Evolutionary conservation across 352 stramenopile genomes (phyloP), one percentile per base, ranked within the genome.

Genomic region (Plasmopara muralis): DNA sequence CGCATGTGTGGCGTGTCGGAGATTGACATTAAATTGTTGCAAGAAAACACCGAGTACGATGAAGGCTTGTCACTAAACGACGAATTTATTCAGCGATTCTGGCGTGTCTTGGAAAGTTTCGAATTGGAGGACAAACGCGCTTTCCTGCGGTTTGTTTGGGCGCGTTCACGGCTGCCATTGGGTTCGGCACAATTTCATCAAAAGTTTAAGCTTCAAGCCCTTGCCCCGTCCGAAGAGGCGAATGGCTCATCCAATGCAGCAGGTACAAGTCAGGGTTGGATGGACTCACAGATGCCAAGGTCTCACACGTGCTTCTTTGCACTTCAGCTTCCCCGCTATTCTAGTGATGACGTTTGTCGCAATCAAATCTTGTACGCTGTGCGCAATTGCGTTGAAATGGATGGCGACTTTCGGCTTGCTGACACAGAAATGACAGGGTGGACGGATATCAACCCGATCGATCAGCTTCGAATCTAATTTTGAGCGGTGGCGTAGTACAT

Each of bases 261-360:
- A 9, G 25, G 43, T 28, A 33, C 52, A 0, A 56, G 57, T 0
- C 30, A 52, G 7, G 46, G 34, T 6, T 57, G 53, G 28, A 69
- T 83, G 51, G 82, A 93, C 53, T 65, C 67, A 15, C 70, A 87
- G 41, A 68, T 94, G 10, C 83, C 83, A 8, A 91, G 87, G 56
- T 89, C 83, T n/a, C 82, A 94, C 70, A 94, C 83, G 35, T 94
- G 83, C 55, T 94, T 94, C 59, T 94, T 94, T 40, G 74, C 79
- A 7, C 64, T 94, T 5, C 76, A 91, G 38, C 58, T 94, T 8
- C 83, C 83, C 31, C 71, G 75, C 20, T 92, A 94, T 54, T 91
- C 81, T 9, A 88, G 25, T 13, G 78, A 91, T 53, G 82, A 81
- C 20, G 68, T 92, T 38, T 89, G 77, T 47, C 61, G 58, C 4